Evolutionary conservation across 306 rosid species (phyloP).

Genomic region (Heteromeles arbutifolia): DNA sequence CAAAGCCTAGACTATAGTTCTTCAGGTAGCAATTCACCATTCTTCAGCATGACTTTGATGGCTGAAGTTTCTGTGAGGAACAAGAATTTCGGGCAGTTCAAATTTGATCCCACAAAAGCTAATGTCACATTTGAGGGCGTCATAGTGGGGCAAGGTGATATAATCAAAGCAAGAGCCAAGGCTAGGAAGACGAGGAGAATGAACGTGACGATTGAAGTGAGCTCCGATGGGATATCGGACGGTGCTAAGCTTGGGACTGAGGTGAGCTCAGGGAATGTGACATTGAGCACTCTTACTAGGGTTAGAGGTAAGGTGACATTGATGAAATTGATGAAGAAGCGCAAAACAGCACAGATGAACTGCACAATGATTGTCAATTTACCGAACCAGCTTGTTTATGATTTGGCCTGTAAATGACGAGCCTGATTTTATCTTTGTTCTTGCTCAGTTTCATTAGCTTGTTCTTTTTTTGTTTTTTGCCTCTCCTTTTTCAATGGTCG

Average conservation of each 20-base stretch:
- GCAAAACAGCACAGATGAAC: constrained; percentile 20
- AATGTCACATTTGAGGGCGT: not conserved
- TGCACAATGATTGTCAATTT: constrained; percentile 15
- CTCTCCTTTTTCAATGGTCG: too few species aligned
- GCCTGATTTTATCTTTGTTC: not conserved
- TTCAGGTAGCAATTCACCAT: not conserved
- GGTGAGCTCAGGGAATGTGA: not conserved
- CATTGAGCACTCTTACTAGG: not conserved
- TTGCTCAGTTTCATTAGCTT: not conserved
- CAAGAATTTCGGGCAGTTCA: constrained; percentile 21
- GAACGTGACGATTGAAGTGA: constrained; percentile 6
- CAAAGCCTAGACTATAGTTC: not conserved
- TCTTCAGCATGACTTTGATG: constrained; percentile 6
- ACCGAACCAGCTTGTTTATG: not conserved
- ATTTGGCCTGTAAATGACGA: constrained; percentile 10
- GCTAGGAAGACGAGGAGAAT: constrained; percentile 18
- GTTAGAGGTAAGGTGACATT: constrained; percentile 16
- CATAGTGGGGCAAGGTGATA: not conserved
- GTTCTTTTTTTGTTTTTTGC: too few species aligned
- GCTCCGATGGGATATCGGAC: not conserved
- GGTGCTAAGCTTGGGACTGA: not conserved
- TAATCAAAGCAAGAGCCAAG: not conserved
- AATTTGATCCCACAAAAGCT: constrained; percentile 1
- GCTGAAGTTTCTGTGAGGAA: constrained; percentile 17
- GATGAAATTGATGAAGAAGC: constrained; percentile 22